Evolutionary conservation across 2,329 filamentous ascomycete species (phyloP), one percentile per base, ranked within the genome.

Genomic region (Akanthomyces muscarius): DNA sequence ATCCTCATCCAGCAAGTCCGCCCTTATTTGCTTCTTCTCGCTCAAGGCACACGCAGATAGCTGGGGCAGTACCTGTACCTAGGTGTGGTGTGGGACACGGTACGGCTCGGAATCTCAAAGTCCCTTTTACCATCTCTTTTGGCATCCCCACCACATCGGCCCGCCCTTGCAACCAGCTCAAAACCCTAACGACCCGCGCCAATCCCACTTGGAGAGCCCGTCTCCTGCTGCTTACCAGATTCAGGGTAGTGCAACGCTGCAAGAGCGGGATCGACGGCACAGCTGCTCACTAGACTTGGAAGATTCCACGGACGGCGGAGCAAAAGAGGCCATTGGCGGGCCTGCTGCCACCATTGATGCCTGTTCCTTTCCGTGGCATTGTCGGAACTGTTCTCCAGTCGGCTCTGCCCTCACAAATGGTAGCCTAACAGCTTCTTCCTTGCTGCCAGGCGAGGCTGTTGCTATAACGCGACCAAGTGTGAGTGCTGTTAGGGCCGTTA

Each of bases 81-180:
- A 51, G 33, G 33, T 21, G 14, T 21, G 42, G 36, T 38, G 65
- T 65, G 65, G 66, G 62, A 66, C 65, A 60, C 65, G 66, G 65
- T 66, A 64, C 66, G 66, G 64, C 66, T 66, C 66, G 64, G 63
- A 61, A 56, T 63, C 58, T 64, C 64, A 66, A 57, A 33, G 51
- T 62, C 61, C 51, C 59, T 44, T 48, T 57, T 23, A 16, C 61
- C 61, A 63, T 63, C 53, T 63, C 33, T 47, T 36, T 14, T 54
- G 53, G 8, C 38, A 52, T 56, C 45, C 38, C 53, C 45, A 63
- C 61, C 33, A 41, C 53, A 63, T 63, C 61, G 61, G 52, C 42
- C 60, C 60, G 42, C 60, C 52, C 60, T 56, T 42, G 60, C 44
- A 56, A 51, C 47, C 59, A 61, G 59, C 41, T 47, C 41, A 47